Evolutionary conservation across 257 asterid genomes (phyloP).

Genomic region (Capsicum baccatum): DNA sequence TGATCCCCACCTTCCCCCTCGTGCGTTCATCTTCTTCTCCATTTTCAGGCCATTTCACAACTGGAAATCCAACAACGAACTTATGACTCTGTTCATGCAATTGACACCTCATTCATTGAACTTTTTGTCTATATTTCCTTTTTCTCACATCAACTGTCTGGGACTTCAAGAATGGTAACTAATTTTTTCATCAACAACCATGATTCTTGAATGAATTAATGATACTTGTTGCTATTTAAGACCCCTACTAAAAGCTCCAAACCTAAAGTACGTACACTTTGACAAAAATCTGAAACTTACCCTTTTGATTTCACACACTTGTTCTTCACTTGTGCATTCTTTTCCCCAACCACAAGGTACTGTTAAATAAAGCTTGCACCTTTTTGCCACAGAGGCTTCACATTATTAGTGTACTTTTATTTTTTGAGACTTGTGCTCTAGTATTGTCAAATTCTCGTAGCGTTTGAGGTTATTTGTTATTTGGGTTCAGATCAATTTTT

Average conservation of each 20-base stretch:
- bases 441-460: constrained; percentile 15
- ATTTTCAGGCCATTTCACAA: not conserved
- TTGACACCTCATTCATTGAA: not conserved
- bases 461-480: constrained; percentile 47
- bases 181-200: not conserved
- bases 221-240: not conserved
- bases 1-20: too few relatives aligned
- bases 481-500: constrained; percentile 32
- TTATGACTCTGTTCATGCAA: not conserved
- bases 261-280: not conserved
- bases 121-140: not conserved
- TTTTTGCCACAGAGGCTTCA: constrained; percentile 9
- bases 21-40: too few relatives aligned
- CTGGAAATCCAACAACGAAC: not conserved
- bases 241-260: not conserved
- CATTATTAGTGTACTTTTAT: not conserved
- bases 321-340: not conserved
- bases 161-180: not conserved
- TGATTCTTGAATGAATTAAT: not conserved
- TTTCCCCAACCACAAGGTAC: constrained; percentile 14
- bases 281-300: constrained; percentile 22
- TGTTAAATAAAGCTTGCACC: not conserved
- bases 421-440: not conserved
- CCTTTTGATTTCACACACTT: not conserved
- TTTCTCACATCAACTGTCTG: not conserved